Conservation (phyloP, 208 protist genomes). For the Leishmania mexicana region DNA sequence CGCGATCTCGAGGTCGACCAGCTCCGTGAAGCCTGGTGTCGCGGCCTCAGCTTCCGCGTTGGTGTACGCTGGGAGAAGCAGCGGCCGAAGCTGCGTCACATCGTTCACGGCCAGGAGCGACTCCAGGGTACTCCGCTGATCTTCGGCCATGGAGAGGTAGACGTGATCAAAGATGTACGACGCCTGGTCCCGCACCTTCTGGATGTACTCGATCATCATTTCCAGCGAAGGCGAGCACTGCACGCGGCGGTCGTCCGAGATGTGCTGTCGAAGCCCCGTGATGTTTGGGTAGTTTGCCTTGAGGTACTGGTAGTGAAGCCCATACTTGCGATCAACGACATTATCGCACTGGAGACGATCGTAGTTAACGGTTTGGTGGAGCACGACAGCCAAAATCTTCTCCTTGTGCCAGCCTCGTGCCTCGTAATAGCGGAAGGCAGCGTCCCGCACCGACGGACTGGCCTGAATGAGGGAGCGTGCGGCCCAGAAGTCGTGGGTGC, state of each 20-base stretch:
- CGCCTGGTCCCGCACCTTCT: slow-evolving; percentile 5
- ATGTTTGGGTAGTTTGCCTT: slow-evolving; percentile 37
- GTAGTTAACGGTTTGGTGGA: slow-evolving; percentile 20
- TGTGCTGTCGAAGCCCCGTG: slow-evolving; percentile 19
- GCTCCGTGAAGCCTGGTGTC: slow-evolving; percentile 32
- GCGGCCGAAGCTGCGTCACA: slow-evolving; percentile 15
- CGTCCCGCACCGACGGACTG: slow-evolving; percentile 22
- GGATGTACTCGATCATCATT: slow-evolving; percentile 36
- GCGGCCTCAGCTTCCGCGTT: slow-evolving; percentile 3
- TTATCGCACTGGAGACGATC: slow-evolving; percentile 28
- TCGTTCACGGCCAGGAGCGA: slow-evolving; percentile 21
- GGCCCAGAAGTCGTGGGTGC: slow-evolving; percentile 50
- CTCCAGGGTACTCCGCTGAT: slow-evolving; percentile 32
- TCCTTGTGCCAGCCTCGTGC: slow-evolving; percentile 4
- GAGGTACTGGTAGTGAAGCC: slow-evolving; percentile 59
- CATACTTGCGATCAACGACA: slow-evolving; percentile 18
- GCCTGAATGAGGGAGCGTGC: slow-evolving; percentile 52
- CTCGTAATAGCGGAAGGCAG: slow-evolving; percentile 34
- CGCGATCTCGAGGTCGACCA: slow-evolving; percentile 48
- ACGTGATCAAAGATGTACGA: slow-evolving; percentile 22
- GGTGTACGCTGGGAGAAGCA: slow-evolving; percentile 22
- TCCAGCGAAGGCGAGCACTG: slow-evolving; percentile 44
- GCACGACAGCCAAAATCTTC: slow-evolving; percentile 38
- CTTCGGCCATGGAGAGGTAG: slow-evolving; percentile 37
- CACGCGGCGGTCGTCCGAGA: slow-evolving; percentile 22